Evolutionary conservation across 352 stramenopile genomes (phyloP), one percentile per base, ranked within the genome.

Genomic region (Globisporangium nunn): DNA sequence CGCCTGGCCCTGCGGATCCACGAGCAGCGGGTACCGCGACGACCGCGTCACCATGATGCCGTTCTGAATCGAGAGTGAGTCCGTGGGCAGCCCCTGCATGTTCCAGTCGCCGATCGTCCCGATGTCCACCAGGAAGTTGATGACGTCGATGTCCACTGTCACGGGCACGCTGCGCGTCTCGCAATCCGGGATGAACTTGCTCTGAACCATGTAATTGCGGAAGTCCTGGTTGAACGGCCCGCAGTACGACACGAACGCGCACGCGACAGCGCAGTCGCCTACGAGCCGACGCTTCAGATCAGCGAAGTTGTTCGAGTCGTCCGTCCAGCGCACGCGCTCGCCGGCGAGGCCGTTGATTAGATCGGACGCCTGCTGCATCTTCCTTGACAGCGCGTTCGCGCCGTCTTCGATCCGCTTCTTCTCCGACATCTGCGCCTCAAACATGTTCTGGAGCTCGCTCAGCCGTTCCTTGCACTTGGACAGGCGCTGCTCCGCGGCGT

Each of bases 141-240:
- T 98, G 17, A 99, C 80, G 59, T 99, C 93, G 14, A 99, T 85
- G 65, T 98, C 97, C 0, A 88, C 74, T 1, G 96, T 98, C 28
- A 98, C 95, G 1, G 96, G 93, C 18, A 99, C 92, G 55, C 81
- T 93, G 4, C 91, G 82, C 18, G 71, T 62, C 63, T 97, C 81
- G 50, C 93, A 98, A 68, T 99, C 96, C 14, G 81, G 75, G 1
- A 96, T 91, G 67, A 98, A 98, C 78, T 98, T 98, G 61, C 85
- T 91, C 63, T 97, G 94, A 23, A 98, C 90, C 69, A 99, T 95
- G 59, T 98, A 98, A 29, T 83, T 85, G 6, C 96, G 87, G 75
- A 98, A 99, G 61, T 98, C 91, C 61, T 98, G 94, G 63, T 99
- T 99, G 67, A 99, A 99, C 15, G 96, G 95, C 1, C 96, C 96